Base-by-base conservation (phyloP, 1,284 basidiomycete species). In the Ceratobasidium sp. region DNA sequence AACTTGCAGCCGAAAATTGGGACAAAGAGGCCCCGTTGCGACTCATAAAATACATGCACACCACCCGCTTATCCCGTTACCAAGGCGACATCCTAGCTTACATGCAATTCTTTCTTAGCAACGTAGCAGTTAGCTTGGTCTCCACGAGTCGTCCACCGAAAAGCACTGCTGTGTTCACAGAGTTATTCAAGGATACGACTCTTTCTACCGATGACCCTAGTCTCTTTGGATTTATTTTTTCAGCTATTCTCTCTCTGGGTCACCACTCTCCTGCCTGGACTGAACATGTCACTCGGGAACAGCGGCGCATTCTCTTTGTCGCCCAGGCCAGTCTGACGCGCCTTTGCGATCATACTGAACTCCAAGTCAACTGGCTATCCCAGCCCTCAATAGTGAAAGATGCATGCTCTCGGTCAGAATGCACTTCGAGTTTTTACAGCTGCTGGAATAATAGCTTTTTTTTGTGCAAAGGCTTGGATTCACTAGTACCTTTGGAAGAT, bases 141-240 rank as follows among this genome's bases (percentile, higher is more conserved):
- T 40, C 8, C 38, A 8, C 38, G 17, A 20, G 8, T 47, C 10
- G 7, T 47, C 13, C 45, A 10, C n/a, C 45, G 7, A 12, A 20
- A 47, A 20, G n/a, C 10, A 47, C 22, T 22, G 32, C 17, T 35
- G 32, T 54, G 17, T 54, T 12, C 32, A 31, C 32, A 31, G 31
- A 8, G 12, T 22, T 64, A 38, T 64, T 52, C 42, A 52, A 52
- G 17, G 58, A 62, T 25, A 8, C 12, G 4, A 3, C n/a, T 31
- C 45, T 62, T 8, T 31, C 35, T n/a, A 10, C 7, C n/a, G 20
- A 25, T 6, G 17, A 32, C 12, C 58, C 58, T 22, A 42, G 25
- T 2, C 45, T 62, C 3, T 64, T 64, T 29, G 60, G 60, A 7
- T 64, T 29, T 52, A 22, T 64, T 3, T 64, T 64, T 25, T 38